Evolutionary conservation across 106 monocot species (phyloP), one percentile per base, ranked within the genome.

Genomic region (Acanthochlamys bracteata): DNA sequence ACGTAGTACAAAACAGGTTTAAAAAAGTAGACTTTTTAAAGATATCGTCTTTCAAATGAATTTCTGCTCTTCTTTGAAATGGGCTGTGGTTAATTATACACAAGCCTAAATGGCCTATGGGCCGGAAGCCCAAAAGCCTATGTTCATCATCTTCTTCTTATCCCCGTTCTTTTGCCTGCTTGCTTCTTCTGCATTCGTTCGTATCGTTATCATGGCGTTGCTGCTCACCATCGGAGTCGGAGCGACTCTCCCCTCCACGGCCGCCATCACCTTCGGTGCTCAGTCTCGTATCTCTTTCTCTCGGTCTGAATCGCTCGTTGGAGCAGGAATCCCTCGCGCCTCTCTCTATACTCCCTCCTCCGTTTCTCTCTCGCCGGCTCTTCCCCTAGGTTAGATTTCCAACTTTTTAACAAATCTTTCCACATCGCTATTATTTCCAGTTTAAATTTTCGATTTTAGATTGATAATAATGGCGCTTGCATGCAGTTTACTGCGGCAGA

Each of bases 401-500:
- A 49, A 12, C 4, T 14, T 49, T 14, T 49, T 14, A 49, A 49
- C 15, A 55, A 11, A 6, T 7, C 53, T 16, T 6, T 11, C 16
- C 7, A 10, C 20, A 55, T 21, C 55, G 4, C 20, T 17, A 10
- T 20, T 3, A 45, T 16, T 53, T 11, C 24, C 4, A 41, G 23
- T 24, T n/a, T 11, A 0, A n/a, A 17, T 0, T 25, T 22, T 59
- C 9, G 7, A 17, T 51, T 27, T 39, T 20, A 51, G n/a, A 43
- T 20, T 42, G 10, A 15, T 24, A 20, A 20, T 23, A 14, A n/a
- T n/a, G n/a, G n/a, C 17, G 10, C 49, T 12, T 49, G 2, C 6
- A 11, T 25, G 25, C 68, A 87, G 85, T 96, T 23, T 74, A 82
- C 76, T 96, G 96, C 62, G 96, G 96, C 23, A 73, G 96, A 73